A percentile compares a stretch with the other conserved stretches of the same genome.
These are phyloP conservation scores for Tephrocybe sp. DNA, from an alignment of 768 basidiomycete species.

Conservation along the genomic window DNA sequence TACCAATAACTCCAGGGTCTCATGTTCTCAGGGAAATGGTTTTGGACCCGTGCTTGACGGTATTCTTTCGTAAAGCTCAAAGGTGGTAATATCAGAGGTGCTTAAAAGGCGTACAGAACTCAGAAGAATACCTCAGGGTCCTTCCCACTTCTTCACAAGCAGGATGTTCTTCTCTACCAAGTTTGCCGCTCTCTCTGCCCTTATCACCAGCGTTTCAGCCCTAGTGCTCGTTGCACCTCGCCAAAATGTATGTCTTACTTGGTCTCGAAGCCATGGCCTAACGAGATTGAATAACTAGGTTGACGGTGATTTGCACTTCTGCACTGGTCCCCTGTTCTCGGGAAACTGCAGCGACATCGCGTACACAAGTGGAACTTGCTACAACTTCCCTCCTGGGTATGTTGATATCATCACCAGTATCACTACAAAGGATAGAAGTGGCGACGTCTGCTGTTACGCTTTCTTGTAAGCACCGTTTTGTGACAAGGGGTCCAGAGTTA, in stretches of 20 bases:
- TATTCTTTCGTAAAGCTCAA: too few species aligned
- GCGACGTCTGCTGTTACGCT: constrained; percentile 6
- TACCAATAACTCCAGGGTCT: too few species aligned
- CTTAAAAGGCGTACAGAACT: constrained; percentile 13
- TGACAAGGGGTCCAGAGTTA: neutral
- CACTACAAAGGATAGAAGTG: neutral
- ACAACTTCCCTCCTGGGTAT: constrained; percentile 8
- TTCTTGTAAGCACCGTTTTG: neutral
- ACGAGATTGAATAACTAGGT: too few species aligned
- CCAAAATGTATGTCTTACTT: neutral
- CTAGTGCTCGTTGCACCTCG: neutral
- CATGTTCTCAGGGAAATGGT: too few species aligned
- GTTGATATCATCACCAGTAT: constrained; percentile 8
- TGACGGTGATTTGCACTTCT: constrained; percentile 7
- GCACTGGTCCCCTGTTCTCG: constrained; percentile 9
- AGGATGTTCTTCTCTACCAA: neutral
- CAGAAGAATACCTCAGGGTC: neutral
- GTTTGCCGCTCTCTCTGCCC: neutral
- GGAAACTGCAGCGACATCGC: constrained; percentile 12
- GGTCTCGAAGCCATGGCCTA: too few species aligned
- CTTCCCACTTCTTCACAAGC: neutral
- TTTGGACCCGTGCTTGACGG: too few species aligned
- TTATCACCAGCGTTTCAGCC: neutral
- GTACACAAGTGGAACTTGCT: constrained; percentile 6
- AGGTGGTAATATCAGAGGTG: too few species aligned